Percentiles rank a stretch among this genome's conserved stretches.
These are phyloP conservation scores for Delonix regia DNA, from an alignment of 306 rosid genomes.

Conservation along the genomic window DNA sequence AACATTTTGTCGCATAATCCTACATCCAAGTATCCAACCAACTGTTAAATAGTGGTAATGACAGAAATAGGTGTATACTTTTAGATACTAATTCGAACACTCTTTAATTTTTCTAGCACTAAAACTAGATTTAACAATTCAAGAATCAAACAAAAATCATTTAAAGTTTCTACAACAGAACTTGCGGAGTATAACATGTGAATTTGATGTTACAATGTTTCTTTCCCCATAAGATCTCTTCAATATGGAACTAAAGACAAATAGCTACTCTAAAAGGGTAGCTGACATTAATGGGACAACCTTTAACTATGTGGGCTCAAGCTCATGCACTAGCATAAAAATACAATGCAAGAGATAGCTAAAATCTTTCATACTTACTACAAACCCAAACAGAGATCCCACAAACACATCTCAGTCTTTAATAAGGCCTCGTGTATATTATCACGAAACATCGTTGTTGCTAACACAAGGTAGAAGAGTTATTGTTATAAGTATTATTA, in stretches of 20 bases:
- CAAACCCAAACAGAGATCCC: conserved; percentile 44
- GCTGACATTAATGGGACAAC: conserved; percentile 45
- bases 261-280: conserved; percentile 32
- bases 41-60: too few species aligned
- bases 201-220: not conserved
- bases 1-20: too few species aligned
- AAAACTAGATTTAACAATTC: not conserved
- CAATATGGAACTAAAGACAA: conserved; percentile 42
- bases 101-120: not conserved
- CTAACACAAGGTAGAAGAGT: conserved; percentile 44
- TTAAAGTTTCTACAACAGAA: conserved; percentile 38
- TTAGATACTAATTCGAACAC: too few species aligned
- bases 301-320: conserved; percentile 43
- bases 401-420: conserved; percentile 35
- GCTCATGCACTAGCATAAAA: conserved; percentile 31
- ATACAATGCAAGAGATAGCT: conserved; percentile 48
- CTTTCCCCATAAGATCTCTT: conserved; percentile 25
- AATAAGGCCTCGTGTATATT: conserved; percentile 62
- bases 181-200: conserved; percentile 34
- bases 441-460: conserved; percentile 43
- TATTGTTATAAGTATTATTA: conserved; percentile 32
- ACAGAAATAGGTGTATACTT: too few species aligned
- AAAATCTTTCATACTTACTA: conserved; percentile 49
- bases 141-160: not conserved
- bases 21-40: too few species aligned